These are phyloP conservation scores for Boletus subparvulus DNA, from an alignment of 768 basidiomycete genomes.

Conservation along the genomic window DNA sequence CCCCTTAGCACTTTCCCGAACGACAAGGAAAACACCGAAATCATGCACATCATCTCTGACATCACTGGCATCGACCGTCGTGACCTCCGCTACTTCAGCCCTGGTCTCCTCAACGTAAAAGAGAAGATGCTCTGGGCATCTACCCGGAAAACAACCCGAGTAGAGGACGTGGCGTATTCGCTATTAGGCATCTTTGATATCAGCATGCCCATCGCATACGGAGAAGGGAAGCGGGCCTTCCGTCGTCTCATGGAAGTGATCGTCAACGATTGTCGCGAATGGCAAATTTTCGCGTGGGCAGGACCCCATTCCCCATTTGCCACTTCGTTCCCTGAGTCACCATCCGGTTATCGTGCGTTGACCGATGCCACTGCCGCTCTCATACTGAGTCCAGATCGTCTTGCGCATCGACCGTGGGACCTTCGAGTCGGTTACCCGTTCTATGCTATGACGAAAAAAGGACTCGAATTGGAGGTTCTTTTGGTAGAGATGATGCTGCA, in stretches of 20 bases:
- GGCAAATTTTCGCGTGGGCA: constrained; percentile 22
- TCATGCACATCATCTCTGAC: constrained; percentile 12
- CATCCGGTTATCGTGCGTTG: constrained; percentile 17
- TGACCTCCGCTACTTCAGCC: constrained; percentile 20
- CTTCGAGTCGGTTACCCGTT: constrained; percentile 18
- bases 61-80: constrained; percentile 12
- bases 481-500: constrained; percentile 26
- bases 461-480: constrained; percentile 20
- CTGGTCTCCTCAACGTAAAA: constrained; percentile 17
- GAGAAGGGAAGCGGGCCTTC: constrained; percentile 27
- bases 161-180: constrained; percentile 28
- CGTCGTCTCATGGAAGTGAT: constrained; percentile 26
- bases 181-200: constrained; percentile 29
- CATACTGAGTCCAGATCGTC: background rate
- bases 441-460: constrained; percentile 24
- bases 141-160: constrained; percentile 22
- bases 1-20: constrained; percentile 10
- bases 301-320: constrained; percentile 22
- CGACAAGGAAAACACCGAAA: constrained; percentile 19
- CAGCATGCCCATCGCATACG: constrained; percentile 24
- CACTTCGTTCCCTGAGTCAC: constrained; percentile 19
- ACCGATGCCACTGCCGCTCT: background rate
- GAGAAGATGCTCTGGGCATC: constrained; percentile 29
- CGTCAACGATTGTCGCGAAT: constrained; percentile 18
- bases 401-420: constrained; percentile 10